Conservation (phyloP, 805 yeast species). For the Starmerella lactis-condensi region DNA sequence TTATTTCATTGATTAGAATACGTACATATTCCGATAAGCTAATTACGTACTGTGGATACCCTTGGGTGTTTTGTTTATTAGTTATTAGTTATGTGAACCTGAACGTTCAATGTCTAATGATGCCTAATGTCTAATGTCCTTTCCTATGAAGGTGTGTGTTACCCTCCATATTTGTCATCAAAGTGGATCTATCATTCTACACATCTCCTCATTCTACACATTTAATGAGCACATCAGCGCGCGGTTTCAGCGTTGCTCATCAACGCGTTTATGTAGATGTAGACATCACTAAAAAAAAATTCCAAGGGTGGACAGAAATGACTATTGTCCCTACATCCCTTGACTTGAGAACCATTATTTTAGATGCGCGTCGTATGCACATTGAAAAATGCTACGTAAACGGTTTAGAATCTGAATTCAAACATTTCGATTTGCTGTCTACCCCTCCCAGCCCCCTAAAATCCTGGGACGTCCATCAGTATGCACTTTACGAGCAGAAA, state of each 20-base stretch:
- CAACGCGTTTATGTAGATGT: conserved; percentile 69
- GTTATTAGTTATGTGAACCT: too few relatives aligned
- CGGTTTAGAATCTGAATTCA: conserved; percentile 36
- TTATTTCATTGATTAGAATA: too few relatives aligned
- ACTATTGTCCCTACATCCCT: conserved; percentile 56
- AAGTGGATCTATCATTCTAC: too few relatives aligned
- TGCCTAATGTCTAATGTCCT: too few relatives aligned
- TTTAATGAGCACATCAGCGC: conserved; percentile 8
- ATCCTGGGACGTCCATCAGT: conserved; percentile 18
- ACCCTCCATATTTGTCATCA: too few relatives aligned
- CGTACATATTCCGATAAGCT: too few relatives aligned
- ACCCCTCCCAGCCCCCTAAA: conserved; percentile 20
- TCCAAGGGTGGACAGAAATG: conserved; percentile 65
- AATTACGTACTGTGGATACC: too few relatives aligned
- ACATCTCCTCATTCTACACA: too few relatives aligned
- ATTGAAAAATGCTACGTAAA: conserved; percentile 50
- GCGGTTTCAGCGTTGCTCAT: conserved; percentile 53
- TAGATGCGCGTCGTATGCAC: conserved; percentile 56
- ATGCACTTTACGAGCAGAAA: conserved; percentile 13
- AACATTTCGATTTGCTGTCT: conserved; percentile 36
- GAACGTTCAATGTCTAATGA: too few relatives aligned
- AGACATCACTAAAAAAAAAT: conserved; percentile 41
- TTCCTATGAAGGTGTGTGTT: too few relatives aligned
- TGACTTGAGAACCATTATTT: conserved; percentile 36
- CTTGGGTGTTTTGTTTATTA: too few relatives aligned